Evolutionary conservation across 2,329 filamentous ascomycete species (phyloP).

Genomic region (Alternaria gaisen): DNA sequence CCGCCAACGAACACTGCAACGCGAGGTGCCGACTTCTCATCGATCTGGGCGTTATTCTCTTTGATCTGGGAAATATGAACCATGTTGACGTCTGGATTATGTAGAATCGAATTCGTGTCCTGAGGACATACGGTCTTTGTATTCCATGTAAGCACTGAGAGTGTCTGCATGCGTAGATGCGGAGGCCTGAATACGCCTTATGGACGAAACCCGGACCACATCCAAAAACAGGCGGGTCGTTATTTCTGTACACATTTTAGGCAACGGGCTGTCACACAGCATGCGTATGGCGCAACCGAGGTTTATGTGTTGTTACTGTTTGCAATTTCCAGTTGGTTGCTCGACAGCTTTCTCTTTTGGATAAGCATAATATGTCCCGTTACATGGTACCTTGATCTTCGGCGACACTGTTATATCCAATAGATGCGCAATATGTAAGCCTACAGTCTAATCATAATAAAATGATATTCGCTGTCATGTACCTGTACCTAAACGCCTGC

Average conservation of each 20-base stretch:
- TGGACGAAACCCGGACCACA: neutral
- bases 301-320: neutral
- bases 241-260: neutral
- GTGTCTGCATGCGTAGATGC: neutral
- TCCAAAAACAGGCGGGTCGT: neutral
- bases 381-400: neutral
- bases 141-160: neutral
- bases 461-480: neutral
- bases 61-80: constrained; percentile 1
- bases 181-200: neutral
- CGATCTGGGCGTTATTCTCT: constrained; percentile 51
- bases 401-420: neutral
- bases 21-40: constrained; percentile 48
- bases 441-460: neutral
- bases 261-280: neutral
- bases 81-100: neutral
- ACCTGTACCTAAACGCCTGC: neutral
- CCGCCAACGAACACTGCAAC: constrained; percentile 58
- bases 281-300: neutral
- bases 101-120: neutral
- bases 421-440: neutral
- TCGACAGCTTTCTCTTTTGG: neutral
- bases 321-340: neutral
- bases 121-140: neutral
- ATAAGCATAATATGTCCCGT: neutral